A percentile compares a stretch with the other conserved stretches of the same genome.
phyloP scores from a whole-genome alignment of 768 basidiomycete species.

The Coprinopsis cinerea region DNA sequence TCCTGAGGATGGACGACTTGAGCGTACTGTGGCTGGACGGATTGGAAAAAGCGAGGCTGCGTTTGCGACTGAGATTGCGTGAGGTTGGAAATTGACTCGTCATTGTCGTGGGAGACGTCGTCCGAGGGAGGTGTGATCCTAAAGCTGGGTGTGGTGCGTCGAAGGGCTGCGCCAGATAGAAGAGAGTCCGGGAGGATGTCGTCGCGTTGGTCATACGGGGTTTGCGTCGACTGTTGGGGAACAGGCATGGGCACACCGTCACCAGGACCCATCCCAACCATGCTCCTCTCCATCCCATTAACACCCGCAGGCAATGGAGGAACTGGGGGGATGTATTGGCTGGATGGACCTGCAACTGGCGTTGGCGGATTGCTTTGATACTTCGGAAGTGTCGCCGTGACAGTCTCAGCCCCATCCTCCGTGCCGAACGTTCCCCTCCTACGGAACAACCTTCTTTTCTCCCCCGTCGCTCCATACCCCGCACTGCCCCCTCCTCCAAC shows the following conservation, averaged over 20 bases:
- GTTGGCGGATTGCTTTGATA: constrained; percentile 25
- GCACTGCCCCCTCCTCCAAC: constrained; percentile 10
- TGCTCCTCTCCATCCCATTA: neutral
- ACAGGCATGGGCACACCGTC: neutral
- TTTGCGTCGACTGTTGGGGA: neutral
- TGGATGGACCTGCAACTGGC: constrained; percentile 21
- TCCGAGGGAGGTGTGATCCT: constrained; percentile 26
- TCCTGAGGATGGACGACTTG: constrained; percentile 11
- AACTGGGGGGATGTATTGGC: constrained; percentile 16
- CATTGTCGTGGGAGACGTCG: constrained; percentile 15
- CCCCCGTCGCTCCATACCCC: constrained; percentile 21
- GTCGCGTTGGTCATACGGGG: neutral
- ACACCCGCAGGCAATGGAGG: neutral
- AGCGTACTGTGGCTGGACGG: constrained; percentile 11
- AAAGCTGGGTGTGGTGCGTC: constrained; percentile 22
- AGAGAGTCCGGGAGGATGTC: constrained; percentile 16
- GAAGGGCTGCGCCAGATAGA: constrained; percentile 15
- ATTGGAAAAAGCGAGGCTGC: constrained; percentile 15
- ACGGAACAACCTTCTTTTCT: constrained; percentile 18
- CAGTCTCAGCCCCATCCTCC: constrained; percentile 21
- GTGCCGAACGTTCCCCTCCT: constrained; percentile 19
- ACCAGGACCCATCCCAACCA: too few relatives aligned
- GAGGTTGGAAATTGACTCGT: too few relatives aligned
- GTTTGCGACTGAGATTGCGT: constrained; percentile 11
- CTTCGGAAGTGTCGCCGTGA: constrained; percentile 21